These are phyloP conservation scores for Aspergillaceae sp. DNA, from an alignment of 2,329 filamentous ascomycete genomes.

Conservation along the genomic window DNA sequence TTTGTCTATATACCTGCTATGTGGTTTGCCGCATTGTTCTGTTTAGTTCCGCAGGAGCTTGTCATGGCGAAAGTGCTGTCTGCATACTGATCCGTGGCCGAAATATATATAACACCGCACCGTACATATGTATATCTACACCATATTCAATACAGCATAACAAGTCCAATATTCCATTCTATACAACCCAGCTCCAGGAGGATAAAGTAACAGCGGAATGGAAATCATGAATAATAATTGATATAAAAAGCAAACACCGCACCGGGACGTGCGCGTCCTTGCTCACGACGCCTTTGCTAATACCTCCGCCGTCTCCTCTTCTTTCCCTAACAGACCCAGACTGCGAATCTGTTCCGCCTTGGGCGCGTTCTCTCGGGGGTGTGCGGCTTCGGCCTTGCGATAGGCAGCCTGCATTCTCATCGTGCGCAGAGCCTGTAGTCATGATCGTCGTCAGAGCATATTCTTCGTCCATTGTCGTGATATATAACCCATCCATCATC, in stretches of 20 bases:
- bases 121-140: too few species aligned
- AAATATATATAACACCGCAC: too few species aligned
- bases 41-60: too few species aligned
- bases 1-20: too few species aligned
- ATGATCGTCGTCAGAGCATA: background rate
- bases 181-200: slow-evolving; percentile 19
- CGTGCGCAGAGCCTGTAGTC: slow-evolving; percentile 62
- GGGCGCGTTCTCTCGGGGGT: slow-evolving; percentile 69
- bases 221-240: too few species aligned
- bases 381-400: slow-evolving; percentile 66
- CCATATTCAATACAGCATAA: too few species aligned
- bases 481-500: background rate
- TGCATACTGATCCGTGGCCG: too few species aligned
- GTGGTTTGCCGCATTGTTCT: too few species aligned
- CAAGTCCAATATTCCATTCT: slow-evolving; percentile 12
- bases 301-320: slow-evolving; percentile 64
- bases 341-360: slow-evolving; percentile 80
- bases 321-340: slow-evolving; percentile 72
- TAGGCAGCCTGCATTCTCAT: slow-evolving; percentile 74
- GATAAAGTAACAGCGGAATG: slow-evolving; percentile 10
- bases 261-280: slow-evolving; percentile 11
- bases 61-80: too few species aligned
- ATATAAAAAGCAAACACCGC: slow-evolving; percentile 18
- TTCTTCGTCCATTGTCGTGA: background rate
- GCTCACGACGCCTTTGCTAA: slow-evolving; percentile 23